These are phyloP conservation scores for Bipolaris victoriae DNA, from an alignment of 2,329 filamentous ascomycete genomes.

Conservation along the genomic window DNA sequence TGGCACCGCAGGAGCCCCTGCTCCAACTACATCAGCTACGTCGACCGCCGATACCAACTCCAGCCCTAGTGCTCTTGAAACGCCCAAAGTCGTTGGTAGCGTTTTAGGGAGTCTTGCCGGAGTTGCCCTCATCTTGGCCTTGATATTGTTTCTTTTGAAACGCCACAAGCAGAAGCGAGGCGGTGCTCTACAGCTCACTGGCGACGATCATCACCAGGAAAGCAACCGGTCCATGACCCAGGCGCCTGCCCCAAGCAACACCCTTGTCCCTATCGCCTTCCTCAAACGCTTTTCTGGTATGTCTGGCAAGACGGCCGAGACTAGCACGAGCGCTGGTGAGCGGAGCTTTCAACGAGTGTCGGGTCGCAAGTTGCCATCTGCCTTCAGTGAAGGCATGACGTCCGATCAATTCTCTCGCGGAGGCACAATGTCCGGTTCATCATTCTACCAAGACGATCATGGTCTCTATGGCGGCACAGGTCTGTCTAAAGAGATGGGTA, in stretches of 20 bases:
- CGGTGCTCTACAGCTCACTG: constrained; percentile 41
- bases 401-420: constrained; percentile 45
- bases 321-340: constrained; percentile 46
- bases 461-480: constrained; percentile 49
- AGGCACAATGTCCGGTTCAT: constrained; percentile 46
- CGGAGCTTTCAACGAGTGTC: constrained; percentile 56
- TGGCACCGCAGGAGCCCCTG: constrained; percentile 22
- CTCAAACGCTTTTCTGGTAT: constrained; percentile 49
- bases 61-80: constrained; percentile 47
- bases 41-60: constrained; percentile 14
- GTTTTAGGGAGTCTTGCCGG: constrained; percentile 68
- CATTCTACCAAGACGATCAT: constrained; percentile 55
- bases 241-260: constrained; percentile 46
- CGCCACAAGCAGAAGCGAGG: constrained; percentile 55
- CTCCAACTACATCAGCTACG: constrained; percentile 21
- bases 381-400: constrained; percentile 57
- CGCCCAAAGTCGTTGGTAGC: constrained; percentile 64
- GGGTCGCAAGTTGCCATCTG: constrained; percentile 57
- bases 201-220: constrained; percentile 31
- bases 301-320: constrained; percentile 46
- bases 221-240: constrained; percentile 48
- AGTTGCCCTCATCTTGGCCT: constrained; percentile 57
- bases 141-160: constrained; percentile 60
- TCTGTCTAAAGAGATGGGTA: constrained; percentile 31
- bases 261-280: constrained; percentile 48